Conservation (phyloP, 2,329 filamentous ascomycete genomes). For the Achaetomium macrosporum region DNA sequence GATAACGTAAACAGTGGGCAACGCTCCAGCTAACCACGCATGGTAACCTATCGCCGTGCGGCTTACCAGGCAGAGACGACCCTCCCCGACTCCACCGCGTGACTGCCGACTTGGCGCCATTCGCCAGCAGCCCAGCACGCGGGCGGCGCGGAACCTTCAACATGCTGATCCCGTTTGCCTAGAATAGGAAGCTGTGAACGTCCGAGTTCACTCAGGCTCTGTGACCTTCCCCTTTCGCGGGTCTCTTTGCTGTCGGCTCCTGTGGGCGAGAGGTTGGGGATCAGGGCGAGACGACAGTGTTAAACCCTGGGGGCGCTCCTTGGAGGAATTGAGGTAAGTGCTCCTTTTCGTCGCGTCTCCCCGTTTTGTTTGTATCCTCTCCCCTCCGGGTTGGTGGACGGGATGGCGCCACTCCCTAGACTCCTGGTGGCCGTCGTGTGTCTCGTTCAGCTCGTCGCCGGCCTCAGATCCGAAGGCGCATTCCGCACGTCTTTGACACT, state of each 20-base stretch:
- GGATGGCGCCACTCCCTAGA: constrained; percentile 4
- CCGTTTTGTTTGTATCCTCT: background rate
- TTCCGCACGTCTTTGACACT: constrained; percentile 20
- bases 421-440: constrained; percentile 3
- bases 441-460: constrained; percentile 9
- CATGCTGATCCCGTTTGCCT: background rate
- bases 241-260: background rate
- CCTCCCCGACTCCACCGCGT: too few species aligned
- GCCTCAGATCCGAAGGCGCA: background rate
- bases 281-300: background rate
- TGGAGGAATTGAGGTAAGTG: too few species aligned
- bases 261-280: background rate
- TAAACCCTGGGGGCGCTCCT: too few species aligned
- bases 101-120: background rate
- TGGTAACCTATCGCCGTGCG: too few species aligned
- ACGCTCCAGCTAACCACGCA: too few species aligned
- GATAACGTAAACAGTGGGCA: too few species aligned
- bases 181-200: constrained; percentile 3
- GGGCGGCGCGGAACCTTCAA: background rate
- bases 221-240: constrained; percentile 10
- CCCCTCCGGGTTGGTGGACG: background rate
- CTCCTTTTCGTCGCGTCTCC: background rate
- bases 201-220: background rate
- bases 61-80: too few species aligned
- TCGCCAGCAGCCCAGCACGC: too few species aligned